These are phyloP conservation scores for Russula olivacea DNA, from an alignment of 768 basidiomycete genomes.

Conservation along the genomic window DNA sequence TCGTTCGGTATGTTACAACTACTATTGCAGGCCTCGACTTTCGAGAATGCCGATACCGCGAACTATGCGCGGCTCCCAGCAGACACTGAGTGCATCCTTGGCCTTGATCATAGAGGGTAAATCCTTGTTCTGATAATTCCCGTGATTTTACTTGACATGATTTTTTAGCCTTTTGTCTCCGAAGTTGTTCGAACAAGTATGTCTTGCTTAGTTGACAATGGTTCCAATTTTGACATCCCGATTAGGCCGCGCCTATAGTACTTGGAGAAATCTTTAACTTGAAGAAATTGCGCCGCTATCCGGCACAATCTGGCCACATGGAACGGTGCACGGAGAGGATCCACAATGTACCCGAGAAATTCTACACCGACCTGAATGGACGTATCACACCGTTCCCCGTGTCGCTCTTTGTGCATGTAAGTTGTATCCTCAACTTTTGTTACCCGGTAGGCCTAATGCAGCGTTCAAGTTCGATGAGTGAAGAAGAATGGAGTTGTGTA, in stretches of 20 bases:
- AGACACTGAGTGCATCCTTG: constrained; percentile 11
- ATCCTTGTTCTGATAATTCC: not conserved
- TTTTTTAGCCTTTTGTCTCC: constrained; percentile 16
- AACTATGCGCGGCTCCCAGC: not conserved
- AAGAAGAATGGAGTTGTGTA: not conserved
- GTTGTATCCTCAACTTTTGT: not conserved
- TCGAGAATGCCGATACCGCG: not conserved
- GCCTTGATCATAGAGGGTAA: constrained; percentile 22
- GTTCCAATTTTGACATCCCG: not conserved
- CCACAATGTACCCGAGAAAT: constrained; percentile 11
- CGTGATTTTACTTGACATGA: not conserved
- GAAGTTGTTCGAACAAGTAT: constrained; percentile 19
- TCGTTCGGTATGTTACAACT: not conserved
- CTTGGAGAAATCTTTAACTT: constrained; percentile 24
- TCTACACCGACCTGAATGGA: constrained; percentile 22
- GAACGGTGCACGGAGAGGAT: not conserved
- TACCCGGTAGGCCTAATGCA: not conserved
- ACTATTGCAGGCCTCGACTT: not conserved
- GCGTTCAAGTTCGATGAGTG: constrained; percentile 5
- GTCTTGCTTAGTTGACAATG: not conserved
- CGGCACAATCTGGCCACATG: constrained; percentile 21
- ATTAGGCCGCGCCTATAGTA: constrained; percentile 19
- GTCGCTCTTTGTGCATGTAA: constrained; percentile 27
- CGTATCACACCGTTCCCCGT: constrained; percentile 27
- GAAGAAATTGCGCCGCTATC: constrained; percentile 21